Evolutionary conservation across 148 eudicot genomes (phyloP).

Genomic region (Dianthus caryophyllus): DNA sequence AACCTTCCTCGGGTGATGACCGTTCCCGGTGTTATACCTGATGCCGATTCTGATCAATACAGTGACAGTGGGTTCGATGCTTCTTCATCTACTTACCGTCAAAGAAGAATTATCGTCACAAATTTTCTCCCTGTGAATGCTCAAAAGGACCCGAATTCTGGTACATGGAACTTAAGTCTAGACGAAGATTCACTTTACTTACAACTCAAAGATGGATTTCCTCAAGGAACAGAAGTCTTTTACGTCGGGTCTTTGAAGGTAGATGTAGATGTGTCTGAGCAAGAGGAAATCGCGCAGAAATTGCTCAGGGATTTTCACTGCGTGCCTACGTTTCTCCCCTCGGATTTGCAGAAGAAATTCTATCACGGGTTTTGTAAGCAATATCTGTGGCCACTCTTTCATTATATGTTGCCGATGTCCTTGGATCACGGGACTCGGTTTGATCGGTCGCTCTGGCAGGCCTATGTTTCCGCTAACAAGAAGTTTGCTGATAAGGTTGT

Average conservation of each 20-base stretch:
- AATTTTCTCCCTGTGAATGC: slow-evolving; percentile 65
- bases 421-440: slow-evolving; percentile 54
- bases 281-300: slow-evolving; percentile 55
- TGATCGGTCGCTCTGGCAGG: slow-evolving; percentile 59
- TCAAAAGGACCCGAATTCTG: slow-evolving; percentile 35
- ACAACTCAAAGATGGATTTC: slow-evolving; percentile 58
- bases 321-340: slow-evolving; percentile 66
- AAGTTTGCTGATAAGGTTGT: slow-evolving; percentile 65
- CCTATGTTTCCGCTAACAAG: slow-evolving; percentile 69
- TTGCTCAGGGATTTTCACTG: slow-evolving; percentile 59
- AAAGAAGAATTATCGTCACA: slow-evolving; percentile 52
- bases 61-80: slow-evolving; percentile 28
- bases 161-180: slow-evolving; percentile 45
- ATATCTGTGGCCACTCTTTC: slow-evolving; percentile 76
- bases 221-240: slow-evolving; percentile 45
- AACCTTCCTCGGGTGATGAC: slow-evolving; percentile 45
- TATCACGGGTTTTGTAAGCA: slow-evolving; percentile 77
- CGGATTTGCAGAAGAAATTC: slow-evolving; percentile 51
- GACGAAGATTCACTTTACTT: slow-evolving; percentile 61
- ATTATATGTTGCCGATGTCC: slow-evolving; percentile 76
- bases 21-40: slow-evolving; percentile 43
- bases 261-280: slow-evolving; percentile 46
- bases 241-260: slow-evolving; percentile 64
- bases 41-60: slow-evolving; percentile 22
- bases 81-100: slow-evolving; percentile 28